These are phyloP conservation scores for Nidularia sp. DNA, from an alignment of 768 basidiomycete genomes.

Conservation along the genomic window DNA sequence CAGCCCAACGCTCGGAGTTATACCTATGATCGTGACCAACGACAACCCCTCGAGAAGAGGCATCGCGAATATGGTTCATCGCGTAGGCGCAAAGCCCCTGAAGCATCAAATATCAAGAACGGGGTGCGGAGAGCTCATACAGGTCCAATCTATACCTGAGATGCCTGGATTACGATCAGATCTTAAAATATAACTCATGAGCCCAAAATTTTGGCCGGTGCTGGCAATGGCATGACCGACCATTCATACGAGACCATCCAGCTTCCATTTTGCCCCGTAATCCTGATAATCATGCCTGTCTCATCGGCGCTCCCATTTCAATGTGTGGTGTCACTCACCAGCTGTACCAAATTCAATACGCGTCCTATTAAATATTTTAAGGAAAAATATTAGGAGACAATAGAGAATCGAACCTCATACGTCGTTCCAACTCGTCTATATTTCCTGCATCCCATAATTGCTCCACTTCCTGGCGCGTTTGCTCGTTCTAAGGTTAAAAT, in stretches of 20 bases:
- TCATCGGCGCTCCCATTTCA: background rate
- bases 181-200: conserved; percentile 27
- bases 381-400: background rate
- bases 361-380: conserved; percentile 29
- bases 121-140: background rate
- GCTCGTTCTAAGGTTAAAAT: background rate
- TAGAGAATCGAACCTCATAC: conserved; percentile 41
- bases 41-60: conserved; percentile 63
- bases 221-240: conserved; percentile 13
- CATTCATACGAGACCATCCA: conserved; percentile 91
- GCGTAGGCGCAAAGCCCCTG: conserved; percentile 81
- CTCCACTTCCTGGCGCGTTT: conserved; percentile 34
- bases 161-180: conserved; percentile 75
- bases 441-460: conserved; percentile 40
- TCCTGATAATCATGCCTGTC: conserved; percentile 34
- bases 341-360: conserved; percentile 89
- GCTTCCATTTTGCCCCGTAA: conserved; percentile 82
- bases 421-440: conserved; percentile 44
- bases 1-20: conserved; percentile 75
- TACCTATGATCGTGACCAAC: conserved; percentile 86
- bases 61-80: conserved; percentile 44
- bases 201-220: background rate
- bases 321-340: conserved; percentile 33
- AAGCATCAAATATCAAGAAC: background rate
- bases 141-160: conserved; percentile 47